Evolutionary conservation across 495 filamentous ascomycete genomes (phyloP).

Genomic region (Hypoxylon subgilvum): DNA sequence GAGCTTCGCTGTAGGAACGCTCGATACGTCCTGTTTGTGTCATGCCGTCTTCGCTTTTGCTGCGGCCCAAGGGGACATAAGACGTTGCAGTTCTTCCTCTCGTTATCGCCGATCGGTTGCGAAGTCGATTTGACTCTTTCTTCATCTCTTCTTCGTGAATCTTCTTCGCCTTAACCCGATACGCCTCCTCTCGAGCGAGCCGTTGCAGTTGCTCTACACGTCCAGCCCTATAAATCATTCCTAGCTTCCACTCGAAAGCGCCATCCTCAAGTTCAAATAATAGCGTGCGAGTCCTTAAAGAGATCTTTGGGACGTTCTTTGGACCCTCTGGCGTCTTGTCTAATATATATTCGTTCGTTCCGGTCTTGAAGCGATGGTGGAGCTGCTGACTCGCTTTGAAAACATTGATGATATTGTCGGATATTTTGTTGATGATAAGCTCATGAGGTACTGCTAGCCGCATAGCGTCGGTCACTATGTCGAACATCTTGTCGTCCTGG

Average conservation of each 20-base stretch:
- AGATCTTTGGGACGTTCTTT: constrained; percentile 82
- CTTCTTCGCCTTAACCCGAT: constrained; percentile 82
- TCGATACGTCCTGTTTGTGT: constrained; percentile 56
- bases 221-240: constrained; percentile 87
- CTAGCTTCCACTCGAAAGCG: constrained; percentile 95
- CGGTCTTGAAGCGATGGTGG: constrained; percentile 85
- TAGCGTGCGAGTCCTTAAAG: constrained; percentile 77
- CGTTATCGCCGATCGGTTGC: constrained; percentile 57
- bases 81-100: constrained; percentile 47
- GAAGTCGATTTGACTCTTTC: constrained; percentile 54
- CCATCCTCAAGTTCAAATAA: constrained; percentile 94
- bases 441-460: constrained; percentile 92
- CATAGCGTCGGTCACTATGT: constrained; percentile 83
- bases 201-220: constrained; percentile 88
- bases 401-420: constrained; percentile 89
- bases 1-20: constrained; percentile 44
- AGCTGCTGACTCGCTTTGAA: constrained; percentile 87
- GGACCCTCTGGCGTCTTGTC: constrained; percentile 82
- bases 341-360: constrained; percentile 83
- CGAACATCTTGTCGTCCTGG: constrained; percentile 80
- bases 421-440: constrained; percentile 84
- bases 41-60: constrained; percentile 44
- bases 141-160: constrained; percentile 69
- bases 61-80: constrained; percentile 49
- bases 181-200: constrained; percentile 87